Conservation (phyloP, 257 asterid genomes). For the Sherardia arvensis region DNA sequence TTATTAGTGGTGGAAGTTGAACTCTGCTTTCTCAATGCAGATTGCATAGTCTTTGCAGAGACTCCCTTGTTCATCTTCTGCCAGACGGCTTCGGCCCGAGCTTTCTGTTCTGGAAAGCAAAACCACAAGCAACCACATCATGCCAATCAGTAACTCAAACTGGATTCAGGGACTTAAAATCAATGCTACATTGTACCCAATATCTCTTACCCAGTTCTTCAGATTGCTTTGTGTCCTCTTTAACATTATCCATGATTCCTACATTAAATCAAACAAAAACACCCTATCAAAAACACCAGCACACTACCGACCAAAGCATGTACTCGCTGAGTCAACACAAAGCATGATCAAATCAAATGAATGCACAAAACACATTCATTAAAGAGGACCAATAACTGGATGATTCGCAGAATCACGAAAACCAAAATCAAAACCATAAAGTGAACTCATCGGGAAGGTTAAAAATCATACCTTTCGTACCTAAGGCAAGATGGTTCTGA, state of each 20-base stretch:
- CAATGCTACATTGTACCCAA: not conserved
- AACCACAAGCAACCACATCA: slow-evolving; percentile 6
- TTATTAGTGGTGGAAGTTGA: slow-evolving; percentile 26
- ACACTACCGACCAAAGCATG: not conserved
- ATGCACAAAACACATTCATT: not conserved
- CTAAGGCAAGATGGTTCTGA: not conserved
- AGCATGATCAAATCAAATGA: not conserved
- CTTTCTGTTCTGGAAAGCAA: slow-evolving; percentile 55
- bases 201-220: slow-evolving; percentile 27
- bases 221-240: slow-evolving; percentile 13
- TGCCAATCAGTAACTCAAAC: not conserved
- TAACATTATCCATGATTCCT: slow-evolving; percentile 12
- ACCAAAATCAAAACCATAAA: not conserved
- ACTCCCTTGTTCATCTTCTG: slow-evolving; percentile 89
- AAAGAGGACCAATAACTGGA: not conserved
- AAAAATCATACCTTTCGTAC: not conserved
- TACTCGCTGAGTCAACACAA: not conserved
- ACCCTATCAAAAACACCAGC: not conserved
- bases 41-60: slow-evolving; percentile 46
- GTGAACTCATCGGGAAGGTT: not conserved
- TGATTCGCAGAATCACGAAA: not conserved
- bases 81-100: slow-evolving; percentile 85
- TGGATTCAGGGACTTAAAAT: not conserved
- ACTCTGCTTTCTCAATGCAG: slow-evolving; percentile 37
- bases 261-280: not conserved